Evolutionary conservation across 1,284 basidiomycete genomes (phyloP), one percentile per base, ranked within the genome.

Genomic region (Hypsizygus ulmarius): DNA sequence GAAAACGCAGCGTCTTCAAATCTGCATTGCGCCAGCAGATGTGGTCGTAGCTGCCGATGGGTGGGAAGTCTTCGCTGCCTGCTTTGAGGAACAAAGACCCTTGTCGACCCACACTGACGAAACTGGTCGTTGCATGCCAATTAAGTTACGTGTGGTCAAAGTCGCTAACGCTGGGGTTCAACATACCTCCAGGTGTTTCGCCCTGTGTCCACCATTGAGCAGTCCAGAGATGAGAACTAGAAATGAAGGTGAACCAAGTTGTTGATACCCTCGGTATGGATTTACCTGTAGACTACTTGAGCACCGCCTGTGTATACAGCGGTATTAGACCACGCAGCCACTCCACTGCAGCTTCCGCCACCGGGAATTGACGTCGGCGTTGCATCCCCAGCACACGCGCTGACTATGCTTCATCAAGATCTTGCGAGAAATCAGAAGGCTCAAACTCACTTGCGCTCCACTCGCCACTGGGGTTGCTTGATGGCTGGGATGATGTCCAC

Each of bases 131-230:
- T 41, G 27, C 7, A 12, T 4, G 19, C 3, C 14, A 5, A 28
- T 29, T 21, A 15, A 41, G 27, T 41, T n/a, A 29, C 16, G 27
- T 19, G 25, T 12, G 9, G 33, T 14, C 29, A 50, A 46, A 21
- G 47, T 36, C 18, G 12, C 49, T 47, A 11, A 9, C 25, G 25
- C 11, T 14, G 27, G 34, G 48, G 34, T 21, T 21, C 42, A 25
- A 67, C 74, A 61, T 57, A 70, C 80, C 77, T 65, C 78, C 79
- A 3, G 77, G 83, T 29, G 58, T 72, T 56, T 81, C 78, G 21
- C 68, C 73, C 59, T 82, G 62, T 5, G 79, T 78, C 82, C 82
- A 84, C 77, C 78, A 84, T 58, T 78, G 74, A 2, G 81, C 79
- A 7, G 74, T 78, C 81, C 81, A 87, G 21, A 84, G 67, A 57